Percentiles rank a stretch among this genome's conserved stretches.
These are phyloP conservation scores for Chiua virens DNA, from an alignment of 768 basidiomycete genomes.

Conservation along the genomic window DNA sequence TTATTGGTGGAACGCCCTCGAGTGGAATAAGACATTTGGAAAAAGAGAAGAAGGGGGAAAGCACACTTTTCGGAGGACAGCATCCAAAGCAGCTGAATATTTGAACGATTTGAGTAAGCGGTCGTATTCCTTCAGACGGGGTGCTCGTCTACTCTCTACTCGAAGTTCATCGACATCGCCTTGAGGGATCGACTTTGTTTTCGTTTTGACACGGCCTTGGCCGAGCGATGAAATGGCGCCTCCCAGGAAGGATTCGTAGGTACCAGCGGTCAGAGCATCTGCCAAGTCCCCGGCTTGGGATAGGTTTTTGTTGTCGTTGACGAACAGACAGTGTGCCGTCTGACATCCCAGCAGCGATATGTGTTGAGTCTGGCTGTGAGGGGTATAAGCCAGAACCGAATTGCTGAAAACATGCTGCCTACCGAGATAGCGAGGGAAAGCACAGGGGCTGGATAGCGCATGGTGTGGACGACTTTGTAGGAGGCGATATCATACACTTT, in stretches of 20 bases:
- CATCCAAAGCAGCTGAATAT: slow-evolving; percentile 92
- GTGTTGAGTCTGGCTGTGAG: slow-evolving; percentile 88
- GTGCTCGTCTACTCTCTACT: slow-evolving; percentile 69
- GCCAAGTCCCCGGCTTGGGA: slow-evolving; percentile 50
- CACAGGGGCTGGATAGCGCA: slow-evolving; percentile 95
- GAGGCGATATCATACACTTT: slow-evolving; percentile 96
- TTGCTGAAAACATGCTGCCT: slow-evolving; percentile 1
- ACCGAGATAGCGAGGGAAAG: slow-evolving; percentile 91
- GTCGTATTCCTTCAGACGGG: slow-evolving; percentile 84
- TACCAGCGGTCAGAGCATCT: slow-evolving; percentile 47
- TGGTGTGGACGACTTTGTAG: slow-evolving; percentile 96
- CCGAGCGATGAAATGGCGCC: slow-evolving; percentile 55
- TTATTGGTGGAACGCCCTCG: slow-evolving; percentile 81
- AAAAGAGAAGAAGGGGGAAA: neutral
- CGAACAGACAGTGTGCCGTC: slow-evolving; percentile 99
- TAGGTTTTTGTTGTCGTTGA: slow-evolving; percentile 74
- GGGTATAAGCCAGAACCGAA: slow-evolving; percentile 4
- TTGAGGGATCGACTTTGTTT: slow-evolving; percentile 47
- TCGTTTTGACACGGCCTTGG: slow-evolving; percentile 50
- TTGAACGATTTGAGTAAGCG: slow-evolving; percentile 87
- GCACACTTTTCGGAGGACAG: slow-evolving; percentile 79
- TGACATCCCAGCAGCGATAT: slow-evolving; percentile 95
- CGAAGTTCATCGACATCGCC: slow-evolving; percentile 75
- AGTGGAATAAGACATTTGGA: slow-evolving; percentile 1
- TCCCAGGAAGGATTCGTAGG: slow-evolving; percentile 68